Conservation (phyloP, 768 basidiomycete genomes). For the Collybia nuda region DNA sequence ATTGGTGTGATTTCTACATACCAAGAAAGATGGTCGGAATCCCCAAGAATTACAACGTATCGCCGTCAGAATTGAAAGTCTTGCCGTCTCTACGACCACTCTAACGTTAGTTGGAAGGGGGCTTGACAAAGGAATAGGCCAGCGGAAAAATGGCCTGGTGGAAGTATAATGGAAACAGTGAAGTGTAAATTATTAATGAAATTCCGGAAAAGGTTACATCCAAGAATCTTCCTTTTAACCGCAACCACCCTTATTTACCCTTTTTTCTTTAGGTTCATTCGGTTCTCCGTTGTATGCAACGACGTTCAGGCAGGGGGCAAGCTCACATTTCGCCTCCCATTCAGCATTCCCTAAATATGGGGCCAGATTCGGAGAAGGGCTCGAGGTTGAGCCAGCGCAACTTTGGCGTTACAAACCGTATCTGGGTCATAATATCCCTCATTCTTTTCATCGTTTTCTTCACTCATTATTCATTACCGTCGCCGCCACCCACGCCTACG, state of each 20-base stretch:
- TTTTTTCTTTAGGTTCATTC: constrained; percentile 4
- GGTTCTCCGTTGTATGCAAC: constrained; percentile 48
- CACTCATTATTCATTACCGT: constrained; percentile 55
- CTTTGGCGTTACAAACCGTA: constrained; percentile 65
- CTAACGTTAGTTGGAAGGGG: no score
- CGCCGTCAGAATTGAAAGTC: no score
- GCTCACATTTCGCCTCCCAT: constrained; percentile 56
- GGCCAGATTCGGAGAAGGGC: constrained; percentile 46
- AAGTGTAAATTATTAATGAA: no score
- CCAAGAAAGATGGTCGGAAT: no score
- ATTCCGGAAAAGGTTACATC: no score
- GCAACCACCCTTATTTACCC: constrained; percentile 9
- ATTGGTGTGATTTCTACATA: no score
- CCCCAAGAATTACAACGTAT: no score
- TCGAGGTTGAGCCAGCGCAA: constrained; percentile 56
- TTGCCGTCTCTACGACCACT: no score
- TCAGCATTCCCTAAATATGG: constrained; percentile 43
- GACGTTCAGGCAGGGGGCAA: constrained; percentile 49
- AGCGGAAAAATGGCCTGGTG: neutral
- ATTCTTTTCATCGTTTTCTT: constrained; percentile 55
- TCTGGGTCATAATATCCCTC: constrained; percentile 60
- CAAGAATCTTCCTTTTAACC: neutral
- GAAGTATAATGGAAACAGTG: no score
- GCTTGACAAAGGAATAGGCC: no score
- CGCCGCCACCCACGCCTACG: constrained; percentile 24